Evolutionary conservation across 2,329 filamentous ascomycete genomes (phyloP), one percentile per base, ranked within the genome.

Genomic region (Emericellopsis atlantica): DNA sequence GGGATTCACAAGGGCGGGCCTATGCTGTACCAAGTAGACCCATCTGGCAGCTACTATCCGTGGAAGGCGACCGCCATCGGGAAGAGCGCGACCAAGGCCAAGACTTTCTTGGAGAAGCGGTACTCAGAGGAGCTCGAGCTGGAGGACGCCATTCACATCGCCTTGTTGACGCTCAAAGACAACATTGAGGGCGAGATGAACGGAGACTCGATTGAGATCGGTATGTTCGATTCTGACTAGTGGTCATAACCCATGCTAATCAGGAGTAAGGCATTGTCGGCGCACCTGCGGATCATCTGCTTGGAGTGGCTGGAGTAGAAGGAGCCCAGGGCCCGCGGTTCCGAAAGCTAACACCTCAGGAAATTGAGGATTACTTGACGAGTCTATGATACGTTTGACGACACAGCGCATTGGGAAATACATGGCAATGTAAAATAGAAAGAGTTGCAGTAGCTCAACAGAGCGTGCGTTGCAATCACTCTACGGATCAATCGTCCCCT

Each of bases 141-240:
- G 48, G 92, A 98, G 66, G 92, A 98, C 64, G 92, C 92, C 9
- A 92, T 98, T 51, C 92, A 98, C 65, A 98, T 98, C 69, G 92
- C 92, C 45, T 75, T 98, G 42, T 70, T 98, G 60, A 98, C 92
- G 22, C 70, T 98, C 59, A 98, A 98, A 74, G 92, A 98, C 74
- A 95, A 92, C 43, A 98, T 98, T 58, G 90, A 96, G 69, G 92
- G 92, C 43, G 92, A 96, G 69, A 96, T 96, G 90, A 96, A 90
- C 52, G 90, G 90, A 47, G 89, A 96, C 61, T 95, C 90, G 26
- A 93, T 98, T 49, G 92, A 98, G 67, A 95, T 98, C 62, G 90
- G 87, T 88, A 66, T 61, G 79, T 60, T 26, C 0, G 11, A 29
- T 2, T 16, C 24, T 8, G 21, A 16, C 26, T 12, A 21, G 18